Percentiles rank a stretch among this genome's conserved stretches.
phyloP scores from a whole-genome alignment of 306 rosid genomes.

The Prinsepia uniflora region DNA sequence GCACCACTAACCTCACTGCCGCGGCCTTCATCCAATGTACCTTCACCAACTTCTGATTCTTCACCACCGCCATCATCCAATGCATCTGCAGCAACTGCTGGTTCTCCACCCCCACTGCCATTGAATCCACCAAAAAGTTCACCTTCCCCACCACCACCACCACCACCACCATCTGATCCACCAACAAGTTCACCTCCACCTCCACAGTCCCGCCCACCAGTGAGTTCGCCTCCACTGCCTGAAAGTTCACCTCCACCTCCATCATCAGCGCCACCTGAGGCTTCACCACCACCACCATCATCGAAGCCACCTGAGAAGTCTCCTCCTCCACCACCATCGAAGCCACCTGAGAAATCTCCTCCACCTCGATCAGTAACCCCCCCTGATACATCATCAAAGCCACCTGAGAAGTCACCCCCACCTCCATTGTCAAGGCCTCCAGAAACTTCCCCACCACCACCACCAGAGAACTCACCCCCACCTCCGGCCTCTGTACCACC shows the following conservation, averaged over 20 bases:
- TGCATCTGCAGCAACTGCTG: conserved; percentile 11
- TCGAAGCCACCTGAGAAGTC: conserved; percentile 21
- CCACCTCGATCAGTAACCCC: conserved; percentile 32
- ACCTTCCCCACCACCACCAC: conserved; percentile 14
- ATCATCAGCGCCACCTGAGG: conserved; percentile 6
- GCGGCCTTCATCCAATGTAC: background rate
- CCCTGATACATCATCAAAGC: conserved; percentile 24
- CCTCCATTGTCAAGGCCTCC: conserved; percentile 30
- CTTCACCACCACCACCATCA: conserved; percentile 25
- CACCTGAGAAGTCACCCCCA: conserved; percentile 26
- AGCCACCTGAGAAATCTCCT: conserved; percentile 25
- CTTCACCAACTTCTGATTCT: conserved; percentile 14
- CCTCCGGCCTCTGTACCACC: conserved; percentile 40
- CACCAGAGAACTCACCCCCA: conserved; percentile 42
- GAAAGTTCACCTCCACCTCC: conserved; percentile 18
- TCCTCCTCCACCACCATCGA: conserved; percentile 36
- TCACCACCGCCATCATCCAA: conserved; percentile 16
- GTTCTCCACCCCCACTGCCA: conserved; percentile 12
- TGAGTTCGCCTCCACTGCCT: conserved; percentile 34
- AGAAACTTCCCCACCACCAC: conserved; percentile 39
- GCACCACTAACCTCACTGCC: conserved; percentile 20
- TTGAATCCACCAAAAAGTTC: conserved; percentile 24
- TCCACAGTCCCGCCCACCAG: conserved; percentile 16
- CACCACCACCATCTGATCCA: conserved; percentile 24
- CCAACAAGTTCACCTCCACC: conserved; percentile 32